Evolutionary conservation across 345 rosid genomes (phyloP), one percentile per base, ranked within the genome.

Genomic region (Citrus sinensis): DNA sequence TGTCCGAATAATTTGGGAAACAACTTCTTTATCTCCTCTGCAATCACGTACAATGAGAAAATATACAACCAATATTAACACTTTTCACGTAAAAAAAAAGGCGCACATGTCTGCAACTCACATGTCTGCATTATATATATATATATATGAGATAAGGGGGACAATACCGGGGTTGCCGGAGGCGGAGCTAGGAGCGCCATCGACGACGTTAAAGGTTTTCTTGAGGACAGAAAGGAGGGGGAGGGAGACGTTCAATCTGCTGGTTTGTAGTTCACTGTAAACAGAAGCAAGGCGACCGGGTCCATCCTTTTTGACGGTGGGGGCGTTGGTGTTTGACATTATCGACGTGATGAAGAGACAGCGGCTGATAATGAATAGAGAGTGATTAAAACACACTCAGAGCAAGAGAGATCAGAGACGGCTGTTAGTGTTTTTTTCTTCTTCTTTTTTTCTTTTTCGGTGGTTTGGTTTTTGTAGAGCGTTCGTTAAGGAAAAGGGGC

Each of bases 141-240:
- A 11, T 46, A 11, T 46, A 3, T 46, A 9, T 40, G 42, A 39
- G 51, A 42, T 42, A 13, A 42, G 49, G 0, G 71, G 27, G 16
- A 67, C 14, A 20, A 60, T 67, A 87, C 89, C 87, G 1, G 89
- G 86, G 70, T 82, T 82, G 25, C 87, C 87, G 5, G 86, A 83
- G 14, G 87, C 83, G 39, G 87, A 87, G 76, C 87, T 87, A 4
- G 86, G 82, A 22, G 86, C 75, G 6, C 89, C 89, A 55, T 87
- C 84, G 80, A 82, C 78, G 77, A 84, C 37, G 29, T 67, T 65
- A 83, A 87, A 85, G n/a, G 86, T 82, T 55, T 22, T 75, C 35
- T 35, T 70, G 49, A 87, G 86, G 76, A 85, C 86, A 24, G 85
- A 82, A 71, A 86, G 87, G 32, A 85, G 85, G 54, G 87, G 85